Base-by-base conservation (phyloP, 2,329 filamentous ascomycete genomes). In the Aspergillus novofumigatus region DNA sequence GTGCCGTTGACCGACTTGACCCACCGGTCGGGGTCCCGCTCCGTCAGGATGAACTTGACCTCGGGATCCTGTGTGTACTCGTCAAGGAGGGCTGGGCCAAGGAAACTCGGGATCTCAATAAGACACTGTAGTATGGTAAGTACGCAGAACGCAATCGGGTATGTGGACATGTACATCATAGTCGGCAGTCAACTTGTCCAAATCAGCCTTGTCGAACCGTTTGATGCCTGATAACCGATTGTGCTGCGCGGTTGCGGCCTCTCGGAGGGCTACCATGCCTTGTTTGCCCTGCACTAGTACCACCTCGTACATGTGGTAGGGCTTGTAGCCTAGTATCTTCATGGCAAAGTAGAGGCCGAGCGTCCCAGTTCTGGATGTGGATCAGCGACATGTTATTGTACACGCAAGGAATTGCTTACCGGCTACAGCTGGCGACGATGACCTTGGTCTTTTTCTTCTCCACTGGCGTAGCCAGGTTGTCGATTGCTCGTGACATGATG, bases 11-110 rank as follows among this genome's bases (percentile, higher is more conserved):
- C 29, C 0, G 66, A 68, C 14, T 26, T 54, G 0, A 57, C 63
- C 66, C 66, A 68, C 48, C 62, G 65, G 20, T 62, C 53, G 0
- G 66, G 65, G 14, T 44, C 21, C 17, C 66, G 59, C 44, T 68
- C 63, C 0, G 65, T 67, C 7, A 68, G 53, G 11, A 68, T 67
- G 26, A 68, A 67, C 20, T 68, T 68, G 4, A 68, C 61, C 11
- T 66, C 52, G 0, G 66, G 66, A 25, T 68, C 66, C 3, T 61
- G 20, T 1, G 54, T 55, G 32, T 68, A 67, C 1, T 52, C 56
- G n/a, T 61, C 51, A 1, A 68, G 48, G 2, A 64, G 14, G 8
- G 60, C 54, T 29, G 50, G 52, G 2, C 65, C 64, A 10, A 66
- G 25, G 3, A 60, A 65, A 25, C 62, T 63, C 2, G 64, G 60